These are phyloP conservation scores for Rauvolfia tetraphylla DNA, from an alignment of 257 asterid genomes.

Conservation along the genomic window DNA sequence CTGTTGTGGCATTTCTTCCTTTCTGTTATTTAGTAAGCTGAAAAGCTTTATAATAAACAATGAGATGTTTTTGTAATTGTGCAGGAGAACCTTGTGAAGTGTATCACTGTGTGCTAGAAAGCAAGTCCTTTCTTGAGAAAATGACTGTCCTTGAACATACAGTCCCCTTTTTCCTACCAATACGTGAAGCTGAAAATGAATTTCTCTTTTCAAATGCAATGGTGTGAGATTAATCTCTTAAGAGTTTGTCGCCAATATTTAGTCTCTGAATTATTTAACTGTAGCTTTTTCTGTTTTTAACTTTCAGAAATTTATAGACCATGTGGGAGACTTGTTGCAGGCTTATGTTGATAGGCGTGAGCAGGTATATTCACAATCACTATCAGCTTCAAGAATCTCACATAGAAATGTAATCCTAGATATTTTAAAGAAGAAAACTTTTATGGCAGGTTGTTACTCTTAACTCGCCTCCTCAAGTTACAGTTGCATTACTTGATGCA, in stretches of 20 bases:
- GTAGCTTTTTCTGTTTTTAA: conserved; percentile 20
- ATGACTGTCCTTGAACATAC: conserved; percentile 91
- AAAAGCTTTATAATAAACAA: background rate
- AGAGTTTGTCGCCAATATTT: background rate
- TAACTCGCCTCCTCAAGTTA: background rate
- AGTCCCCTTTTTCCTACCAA: conserved; percentile 86
- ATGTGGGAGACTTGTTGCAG: conserved; percentile 86
- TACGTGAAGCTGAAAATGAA: conserved; percentile 83
- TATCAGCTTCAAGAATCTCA: background rate
- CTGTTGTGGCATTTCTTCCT: background rate
- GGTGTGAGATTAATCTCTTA: conserved; percentile 57
- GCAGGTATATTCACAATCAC: conserved; percentile 55
- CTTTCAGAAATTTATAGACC: conserved; percentile 90
- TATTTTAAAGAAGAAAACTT: background rate
- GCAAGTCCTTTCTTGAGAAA: conserved; percentile 99
- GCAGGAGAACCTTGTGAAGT: conserved; percentile 93
- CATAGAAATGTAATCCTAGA: background rate
- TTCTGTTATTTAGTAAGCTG: background rate
- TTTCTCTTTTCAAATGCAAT: conserved; percentile 86
- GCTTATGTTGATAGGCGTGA: conserved; percentile 96
- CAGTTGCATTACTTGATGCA: background rate
- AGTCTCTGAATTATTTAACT: background rate
- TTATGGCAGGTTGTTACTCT: background rate
- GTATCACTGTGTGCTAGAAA: conserved; percentile 96
- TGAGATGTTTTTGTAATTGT: conserved; percentile 17